Conservation (phyloP, 2,329 filamentous ascomycete genomes). For the Cordyceps militaris region DNA sequence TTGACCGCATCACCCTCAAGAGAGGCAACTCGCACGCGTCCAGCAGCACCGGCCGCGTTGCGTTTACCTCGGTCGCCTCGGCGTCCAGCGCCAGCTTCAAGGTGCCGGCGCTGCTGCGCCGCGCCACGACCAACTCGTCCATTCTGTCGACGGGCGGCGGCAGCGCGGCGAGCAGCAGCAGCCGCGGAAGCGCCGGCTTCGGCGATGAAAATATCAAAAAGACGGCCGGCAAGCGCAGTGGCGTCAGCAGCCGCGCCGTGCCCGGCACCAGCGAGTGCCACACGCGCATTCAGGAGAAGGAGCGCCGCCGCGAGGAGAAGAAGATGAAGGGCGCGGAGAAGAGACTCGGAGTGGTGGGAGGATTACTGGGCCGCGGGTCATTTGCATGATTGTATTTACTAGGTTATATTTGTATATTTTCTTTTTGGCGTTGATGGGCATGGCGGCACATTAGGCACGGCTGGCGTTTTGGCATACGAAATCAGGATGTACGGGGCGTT, state of each 20-base stretch:
- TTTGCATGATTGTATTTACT: slow-evolving; percentile 21
- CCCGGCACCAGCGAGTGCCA: slow-evolving; percentile 52
- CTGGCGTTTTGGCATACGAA: not conserved
- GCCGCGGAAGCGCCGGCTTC: slow-evolving; percentile 32
- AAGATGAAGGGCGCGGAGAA: slow-evolving; percentile 52
- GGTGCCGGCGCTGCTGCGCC: slow-evolving; percentile 63
- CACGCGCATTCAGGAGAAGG: slow-evolving; percentile 47
- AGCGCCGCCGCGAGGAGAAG: slow-evolving; percentile 51
- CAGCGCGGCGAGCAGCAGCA: slow-evolving; percentile 13
- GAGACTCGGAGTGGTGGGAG: slow-evolving; percentile 49
- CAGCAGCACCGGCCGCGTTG: slow-evolving; percentile 36
- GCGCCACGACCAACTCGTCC: slow-evolving; percentile 62
- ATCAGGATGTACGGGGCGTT: too few species aligned
- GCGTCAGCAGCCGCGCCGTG: slow-evolving; percentile 50
- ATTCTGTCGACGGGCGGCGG: slow-evolving; percentile 25
- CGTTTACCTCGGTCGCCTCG: slow-evolving; percentile 44
- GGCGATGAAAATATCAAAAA: slow-evolving; percentile 53
- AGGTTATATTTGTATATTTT: not conserved
- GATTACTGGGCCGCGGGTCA: slow-evolving; percentile 48
- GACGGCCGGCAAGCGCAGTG: slow-evolving; percentile 52
- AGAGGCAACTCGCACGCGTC: slow-evolving; percentile 39
- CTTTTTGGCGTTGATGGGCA: not conserved
- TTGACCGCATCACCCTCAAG: slow-evolving; percentile 69
- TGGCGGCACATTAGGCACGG: not conserved
- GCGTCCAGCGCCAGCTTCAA: slow-evolving; percentile 45